phyloP scores from a whole-genome alignment of 2,329 filamentous ascomycete species.

The Clonostachys rosea region DNA sequence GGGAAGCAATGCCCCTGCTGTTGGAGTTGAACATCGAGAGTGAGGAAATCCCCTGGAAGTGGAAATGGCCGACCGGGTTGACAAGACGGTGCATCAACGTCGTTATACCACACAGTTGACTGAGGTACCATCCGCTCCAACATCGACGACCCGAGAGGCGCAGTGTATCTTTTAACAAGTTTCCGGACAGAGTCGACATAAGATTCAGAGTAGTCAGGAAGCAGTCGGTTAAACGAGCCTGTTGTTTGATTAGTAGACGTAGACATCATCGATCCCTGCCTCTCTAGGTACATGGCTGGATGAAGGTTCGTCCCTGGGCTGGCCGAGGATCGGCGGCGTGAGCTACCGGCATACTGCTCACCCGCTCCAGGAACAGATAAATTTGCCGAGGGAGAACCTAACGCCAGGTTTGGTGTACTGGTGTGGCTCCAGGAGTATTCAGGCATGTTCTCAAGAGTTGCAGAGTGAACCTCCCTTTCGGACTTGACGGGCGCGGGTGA shows the following conservation, averaged over 20 bases:
- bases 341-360: background rate
- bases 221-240: slow-evolving; percentile 22
- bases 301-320: background rate
- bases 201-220: slow-evolving; percentile 20
- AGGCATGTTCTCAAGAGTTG: slow-evolving; percentile 1
- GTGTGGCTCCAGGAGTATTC: background rate
- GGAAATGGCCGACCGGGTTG: slow-evolving; percentile 16
- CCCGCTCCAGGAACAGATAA: background rate
- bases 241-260: slow-evolving; percentile 30
- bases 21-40: slow-evolving; percentile 13
- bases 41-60: slow-evolving; percentile 46
- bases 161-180: slow-evolving; percentile 31
- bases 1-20: slow-evolving; percentile 10
- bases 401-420: background rate
- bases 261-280: slow-evolving; percentile 15
- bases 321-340: background rate
- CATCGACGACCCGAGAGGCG: slow-evolving; percentile 4
- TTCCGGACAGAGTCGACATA: slow-evolving; percentile 30
- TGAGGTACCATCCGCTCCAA: too few relatives aligned
- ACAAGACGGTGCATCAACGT: slow-evolving; percentile 14
- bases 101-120: slow-evolving; percentile 16
- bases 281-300: background rate
- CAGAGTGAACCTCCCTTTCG: slow-evolving; percentile 3
- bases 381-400: background rate
- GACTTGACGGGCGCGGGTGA: background rate